Evolutionary conservation across 1,284 basidiomycete species (phyloP), one percentile per base, ranked within the genome.

Genomic region (Coniferiporia sulphurascens): DNA sequence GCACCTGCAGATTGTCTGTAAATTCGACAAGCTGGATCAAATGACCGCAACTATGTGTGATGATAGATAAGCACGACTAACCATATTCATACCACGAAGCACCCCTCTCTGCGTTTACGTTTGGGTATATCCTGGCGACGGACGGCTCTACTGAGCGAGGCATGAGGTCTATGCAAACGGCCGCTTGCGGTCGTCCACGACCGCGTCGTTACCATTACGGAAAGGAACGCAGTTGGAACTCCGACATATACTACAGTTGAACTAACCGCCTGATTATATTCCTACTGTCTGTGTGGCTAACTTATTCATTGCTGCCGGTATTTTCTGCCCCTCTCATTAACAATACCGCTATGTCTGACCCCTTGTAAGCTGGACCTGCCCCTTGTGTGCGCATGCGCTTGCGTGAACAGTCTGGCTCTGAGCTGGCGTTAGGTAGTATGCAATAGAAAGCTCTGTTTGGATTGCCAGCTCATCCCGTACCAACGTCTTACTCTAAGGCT

Each of bases 1-100:
- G 84, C 46, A 91, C 85, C 63, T 79, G 78, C 65, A 87, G 78
- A 68, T 83, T 86, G 69, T 91, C 88, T 90, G 68, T 38, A 59
- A 27, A 48, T 59, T 15, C 48, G 38, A 10, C 13, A 9, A 44
- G 21, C 52, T 51, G 3, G 45, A 45, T 13, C 34, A 21, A 12
- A 43, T 44, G 38, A 54, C 52, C 32, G 17, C 57, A 48, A 61
- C 9, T 38, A 57, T 32, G 48, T 10, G 15, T 35, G 46, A 45
- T 3, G 56, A 41, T 15, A 46, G 51, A 41, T 15, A 46, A 50
- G 48, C 56, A 65, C 27, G 27, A 27, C 74, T 63, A 52, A 79
- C 78, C 78, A 63, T 82, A 81, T 65, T 81, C 80, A 63, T 81
- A 77, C 79, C 79, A 81, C 12, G 71, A 69, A 60, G 69, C 72